A percentile compares a stretch with the other conserved stretches of the same genome.
Conservation (phyloP, 106 monocot species). For the Iris macrosiphon region DNA sequence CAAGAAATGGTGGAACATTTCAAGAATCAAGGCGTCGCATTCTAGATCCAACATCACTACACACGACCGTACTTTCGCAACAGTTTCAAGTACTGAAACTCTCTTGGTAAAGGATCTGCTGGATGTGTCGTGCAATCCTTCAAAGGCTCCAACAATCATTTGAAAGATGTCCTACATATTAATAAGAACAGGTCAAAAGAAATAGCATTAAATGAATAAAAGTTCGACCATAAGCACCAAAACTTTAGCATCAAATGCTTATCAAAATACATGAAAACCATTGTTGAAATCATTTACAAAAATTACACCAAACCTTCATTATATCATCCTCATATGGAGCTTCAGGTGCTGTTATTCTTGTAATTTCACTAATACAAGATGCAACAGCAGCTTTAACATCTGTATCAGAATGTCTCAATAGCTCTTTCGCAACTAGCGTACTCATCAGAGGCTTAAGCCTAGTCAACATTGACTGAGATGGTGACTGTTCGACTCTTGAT, state of each 20-base stretch:
- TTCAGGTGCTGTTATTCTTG: constrained; percentile 84
- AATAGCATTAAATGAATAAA: too few relatives aligned
- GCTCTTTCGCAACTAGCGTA: constrained; percentile 36
- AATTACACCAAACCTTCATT: constrained; percentile 54
- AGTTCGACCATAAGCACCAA: neutral
- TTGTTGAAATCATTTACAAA: neutral
- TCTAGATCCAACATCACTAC: constrained; percentile 91
- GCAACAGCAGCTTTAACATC: constrained; percentile 60
- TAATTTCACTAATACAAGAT: constrained; percentile 73
- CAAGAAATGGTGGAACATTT: constrained; percentile 71
- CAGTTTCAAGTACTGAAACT: constrained; percentile 77
- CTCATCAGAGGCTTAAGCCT: constrained; percentile 42
- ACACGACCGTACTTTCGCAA: constrained; percentile 78
- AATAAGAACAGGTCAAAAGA: constrained; percentile 3
- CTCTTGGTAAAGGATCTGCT: constrained; percentile 42
- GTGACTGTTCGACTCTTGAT: constrained; percentile 64
- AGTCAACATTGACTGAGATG: constrained; percentile 35
- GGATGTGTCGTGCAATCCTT: constrained; percentile 47
- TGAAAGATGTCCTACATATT: constrained; percentile 46
- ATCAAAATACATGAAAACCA: neutral
- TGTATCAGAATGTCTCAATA: constrained; percentile 37
- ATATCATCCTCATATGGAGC: constrained; percentile 71
- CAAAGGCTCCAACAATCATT: constrained; percentile 64
- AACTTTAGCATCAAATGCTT: too few relatives aligned
- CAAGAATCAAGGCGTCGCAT: constrained; percentile 62